Conservation (phyloP, 176 grass and related monocot species). For the Puccinellia tenuiflora region DNA sequence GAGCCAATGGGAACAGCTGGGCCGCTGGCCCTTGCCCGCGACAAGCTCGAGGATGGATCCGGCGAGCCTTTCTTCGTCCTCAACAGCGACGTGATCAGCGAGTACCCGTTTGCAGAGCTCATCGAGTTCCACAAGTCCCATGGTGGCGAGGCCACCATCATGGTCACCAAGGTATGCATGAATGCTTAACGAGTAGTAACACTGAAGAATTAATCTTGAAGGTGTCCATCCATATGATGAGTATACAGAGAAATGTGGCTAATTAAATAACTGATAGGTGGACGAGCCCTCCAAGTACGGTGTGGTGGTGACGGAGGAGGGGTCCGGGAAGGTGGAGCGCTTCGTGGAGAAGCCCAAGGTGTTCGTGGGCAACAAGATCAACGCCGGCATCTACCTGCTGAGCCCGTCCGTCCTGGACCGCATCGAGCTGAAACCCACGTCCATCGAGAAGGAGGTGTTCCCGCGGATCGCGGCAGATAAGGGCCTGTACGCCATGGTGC, state of each 20-base stretch:
- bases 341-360: slow-evolving; percentile 90
- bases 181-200: not conserved
- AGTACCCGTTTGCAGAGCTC: slow-evolving; percentile 76
- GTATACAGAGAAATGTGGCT: not conserved
- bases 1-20: slow-evolving; percentile 80
- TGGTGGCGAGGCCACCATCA: slow-evolving; percentile 75
- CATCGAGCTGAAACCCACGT: slow-evolving; percentile 79
- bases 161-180: slow-evolving; percentile 70
- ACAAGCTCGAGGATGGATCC: slow-evolving; percentile 60
- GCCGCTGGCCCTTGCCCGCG: slow-evolving; percentile 60
- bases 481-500: slow-evolving; percentile 62
- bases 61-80: slow-evolving; percentile 86
- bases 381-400: slow-evolving; percentile 82
- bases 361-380: slow-evolving; percentile 93
- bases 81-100: slow-evolving; percentile 87
- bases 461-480: slow-evolving; percentile 55
- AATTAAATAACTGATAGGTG: slow-evolving; percentile 19
- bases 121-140: slow-evolving; percentile 78
- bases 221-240: not conserved
- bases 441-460: slow-evolving; percentile 91
- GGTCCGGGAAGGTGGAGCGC: slow-evolving; percentile 67
- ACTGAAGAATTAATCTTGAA: not conserved
- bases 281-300: slow-evolving; percentile 92
- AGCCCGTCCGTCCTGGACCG: slow-evolving; percentile 68
- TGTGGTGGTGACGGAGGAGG: slow-evolving; percentile 75